A percentile compares a stretch with the other conserved stretches of the same genome.
Conservation (phyloP, 169 alveolate species). For the Cyclospora cayetanensis region DNA sequence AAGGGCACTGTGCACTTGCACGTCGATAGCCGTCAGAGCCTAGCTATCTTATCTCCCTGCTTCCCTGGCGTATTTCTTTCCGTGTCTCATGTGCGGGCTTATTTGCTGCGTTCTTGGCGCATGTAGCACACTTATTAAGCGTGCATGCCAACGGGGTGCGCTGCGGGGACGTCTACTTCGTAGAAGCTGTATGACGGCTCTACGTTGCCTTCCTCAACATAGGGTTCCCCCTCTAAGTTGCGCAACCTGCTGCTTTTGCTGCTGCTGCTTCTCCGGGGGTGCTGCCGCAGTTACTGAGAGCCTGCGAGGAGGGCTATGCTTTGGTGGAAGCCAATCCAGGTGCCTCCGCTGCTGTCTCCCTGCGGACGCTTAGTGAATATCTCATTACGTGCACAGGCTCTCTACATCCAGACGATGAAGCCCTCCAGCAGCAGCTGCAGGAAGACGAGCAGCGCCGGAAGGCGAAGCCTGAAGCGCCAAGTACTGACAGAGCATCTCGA, state of each 20-base stretch:
- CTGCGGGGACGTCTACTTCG: too few species aligned
- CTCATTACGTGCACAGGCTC: not conserved
- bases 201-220: too few species aligned
- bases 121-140: too few species aligned
- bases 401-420: not conserved
- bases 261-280: not conserved
- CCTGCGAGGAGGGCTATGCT: conserved; percentile 77
- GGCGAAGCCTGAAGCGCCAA: not conserved
- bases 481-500: too few species aligned
- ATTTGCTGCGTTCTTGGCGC: too few species aligned
- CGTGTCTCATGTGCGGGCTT: too few species aligned
- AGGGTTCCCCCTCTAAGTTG: too few species aligned
- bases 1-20: too few species aligned
- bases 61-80: not conserved
- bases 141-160: too few species aligned
- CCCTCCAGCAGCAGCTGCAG: not conserved
- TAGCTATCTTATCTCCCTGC: not conserved
- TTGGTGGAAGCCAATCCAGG: not conserved
- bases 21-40: too few species aligned
- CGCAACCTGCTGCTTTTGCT: conserved; percentile 6
- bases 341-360: conserved; percentile 1
- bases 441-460: not conserved
- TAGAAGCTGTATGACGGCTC: too few species aligned
- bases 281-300: conserved; percentile 71
- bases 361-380: not conserved